Evolutionary conservation across 2,329 filamentous ascomycete genomes (phyloP), one percentile per base, ranked within the genome.

Genomic region (Cladobotryum protrusum): DNA sequence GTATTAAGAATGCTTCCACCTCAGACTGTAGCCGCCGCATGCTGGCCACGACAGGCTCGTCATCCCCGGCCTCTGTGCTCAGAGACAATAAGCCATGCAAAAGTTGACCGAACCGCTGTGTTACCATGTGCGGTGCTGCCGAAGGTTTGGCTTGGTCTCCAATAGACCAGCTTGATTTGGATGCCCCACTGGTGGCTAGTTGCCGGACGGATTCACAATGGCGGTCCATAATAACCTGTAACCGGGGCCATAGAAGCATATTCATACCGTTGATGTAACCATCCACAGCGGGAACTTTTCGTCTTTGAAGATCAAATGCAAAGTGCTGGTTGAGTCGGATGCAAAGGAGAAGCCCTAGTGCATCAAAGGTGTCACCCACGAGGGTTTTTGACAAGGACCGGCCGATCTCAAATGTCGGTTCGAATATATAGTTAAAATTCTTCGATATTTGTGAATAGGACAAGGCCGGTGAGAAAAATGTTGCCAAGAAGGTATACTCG

Each of bases 241-340:
- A 87, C 20, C 92, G 85, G 7, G 93, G 93, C 93, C 93, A 99
- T 5, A 99, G 80, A 3, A 93, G 81, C 89, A 99, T 99, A 62
- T 87, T 91, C 5, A 89, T 95, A 42, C 83, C 91, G 65, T 99
- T 99, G 64, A 96, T 85, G 64, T 99, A 99, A 36, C 82, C 79
- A 63, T 99, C 93, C 2, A 89, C 84, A 5, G 89, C 85, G 0
- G 93, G 93, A 1, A 97, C 83, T 63, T 95, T 92, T 48, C 92
- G 83, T 11, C 92, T 81, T 67, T 99, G 93, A 33, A 97, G 77
- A 67, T 95, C 89, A 64, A 99, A 99, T 14, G 93, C 91, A 52
- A 92, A 85, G 58, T 93, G 89, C 63, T 97, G 93, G 59, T 95
- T 99, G 14, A 99, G 71, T 5, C 93, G 83, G 32, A 99, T 91